Conservation (phyloP, 768 basidiomycete species). For the Exidia glandulosa region DNA sequence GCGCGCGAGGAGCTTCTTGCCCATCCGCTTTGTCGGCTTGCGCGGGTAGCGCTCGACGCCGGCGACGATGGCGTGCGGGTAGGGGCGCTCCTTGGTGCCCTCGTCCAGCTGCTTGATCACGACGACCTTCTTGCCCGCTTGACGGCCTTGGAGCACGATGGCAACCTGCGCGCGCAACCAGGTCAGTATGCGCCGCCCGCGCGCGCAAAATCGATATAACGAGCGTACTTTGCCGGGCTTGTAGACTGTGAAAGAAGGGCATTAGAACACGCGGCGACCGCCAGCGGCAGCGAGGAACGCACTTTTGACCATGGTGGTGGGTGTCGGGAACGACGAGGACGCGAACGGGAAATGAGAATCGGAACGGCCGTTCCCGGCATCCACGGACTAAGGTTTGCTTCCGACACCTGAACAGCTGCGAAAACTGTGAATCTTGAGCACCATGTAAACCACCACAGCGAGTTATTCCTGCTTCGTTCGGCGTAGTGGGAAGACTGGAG, state of each 20-base stretch:
- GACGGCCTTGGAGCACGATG: constrained; percentile 96
- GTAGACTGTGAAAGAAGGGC: constrained; percentile 47
- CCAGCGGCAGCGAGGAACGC: neutral
- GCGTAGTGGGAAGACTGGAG: too few relatives aligned
- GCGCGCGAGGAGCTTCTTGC: constrained; percentile 83
- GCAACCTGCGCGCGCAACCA: constrained; percentile 48
- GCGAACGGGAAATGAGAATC: neutral
- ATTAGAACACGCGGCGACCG: neutral
- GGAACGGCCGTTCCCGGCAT: neutral
- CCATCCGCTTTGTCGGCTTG: constrained; percentile 97
- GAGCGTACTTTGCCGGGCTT: constrained; percentile 85
- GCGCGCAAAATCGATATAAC: neutral
- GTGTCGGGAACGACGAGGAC: constrained; percentile 2
- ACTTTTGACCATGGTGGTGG: constrained; percentile 13
- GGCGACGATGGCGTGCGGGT: constrained; percentile 96
- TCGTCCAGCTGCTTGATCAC: constrained; percentile 97
- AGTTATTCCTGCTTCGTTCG: too few relatives aligned
- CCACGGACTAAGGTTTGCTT: neutral
- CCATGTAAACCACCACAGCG: too few relatives aligned
- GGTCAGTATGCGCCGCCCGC: neutral
- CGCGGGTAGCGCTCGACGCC: constrained; percentile 97
- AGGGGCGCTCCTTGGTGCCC: constrained; percentile 90
- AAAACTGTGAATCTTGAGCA: too few relatives aligned
- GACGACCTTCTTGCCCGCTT: constrained; percentile 98
- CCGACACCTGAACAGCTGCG: too few relatives aligned